Percentiles rank a stretch among this genome's conserved stretches.
Conservation (phyloP, 176 grass and related monocot genomes). For the Aegilops umbellulata region DNA sequence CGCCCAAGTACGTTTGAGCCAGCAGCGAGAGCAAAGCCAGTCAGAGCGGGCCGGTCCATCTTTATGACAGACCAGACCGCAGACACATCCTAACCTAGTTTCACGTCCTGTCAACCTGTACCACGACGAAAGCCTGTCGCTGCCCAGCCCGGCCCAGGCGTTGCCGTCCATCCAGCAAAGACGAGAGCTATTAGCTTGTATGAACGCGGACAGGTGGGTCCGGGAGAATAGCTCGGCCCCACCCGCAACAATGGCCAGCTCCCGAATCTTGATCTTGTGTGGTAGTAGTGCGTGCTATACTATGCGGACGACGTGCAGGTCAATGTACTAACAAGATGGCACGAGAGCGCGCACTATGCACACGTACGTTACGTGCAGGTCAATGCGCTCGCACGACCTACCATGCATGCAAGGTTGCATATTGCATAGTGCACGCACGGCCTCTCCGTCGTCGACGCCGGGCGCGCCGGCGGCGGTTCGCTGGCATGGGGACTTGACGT, state of each 20-base stretch:
- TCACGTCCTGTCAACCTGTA: slow-evolving; percentile 58
- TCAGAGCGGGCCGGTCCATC: background rate
- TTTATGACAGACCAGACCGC: slow-evolving; percentile 2
- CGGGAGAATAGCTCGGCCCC: background rate
- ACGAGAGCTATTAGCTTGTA: background rate
- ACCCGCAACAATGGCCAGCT: background rate
- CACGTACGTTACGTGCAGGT: background rate
- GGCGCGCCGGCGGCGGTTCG: background rate
- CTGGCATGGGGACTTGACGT: background rate
- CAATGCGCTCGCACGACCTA: background rate
- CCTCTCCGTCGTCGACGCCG: background rate
- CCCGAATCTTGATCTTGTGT: background rate
- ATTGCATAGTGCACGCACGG: background rate
- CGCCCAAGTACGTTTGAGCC: slow-evolving; percentile 28
- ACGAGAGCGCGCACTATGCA: background rate
- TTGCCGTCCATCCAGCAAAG: background rate
- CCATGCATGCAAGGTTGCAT: background rate
- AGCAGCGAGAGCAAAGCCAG: background rate
- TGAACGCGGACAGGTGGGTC: background rate
- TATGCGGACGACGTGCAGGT: background rate
- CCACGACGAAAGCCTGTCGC: slow-evolving; percentile 34
- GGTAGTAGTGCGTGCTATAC: background rate
- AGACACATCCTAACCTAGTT: slow-evolving; percentile 39
- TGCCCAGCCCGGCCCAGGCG: background rate
- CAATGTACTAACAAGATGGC: background rate